Evolutionary conservation across 2,329 filamentous ascomycete genomes (phyloP).

Genomic region (Daldinia sp.): DNA sequence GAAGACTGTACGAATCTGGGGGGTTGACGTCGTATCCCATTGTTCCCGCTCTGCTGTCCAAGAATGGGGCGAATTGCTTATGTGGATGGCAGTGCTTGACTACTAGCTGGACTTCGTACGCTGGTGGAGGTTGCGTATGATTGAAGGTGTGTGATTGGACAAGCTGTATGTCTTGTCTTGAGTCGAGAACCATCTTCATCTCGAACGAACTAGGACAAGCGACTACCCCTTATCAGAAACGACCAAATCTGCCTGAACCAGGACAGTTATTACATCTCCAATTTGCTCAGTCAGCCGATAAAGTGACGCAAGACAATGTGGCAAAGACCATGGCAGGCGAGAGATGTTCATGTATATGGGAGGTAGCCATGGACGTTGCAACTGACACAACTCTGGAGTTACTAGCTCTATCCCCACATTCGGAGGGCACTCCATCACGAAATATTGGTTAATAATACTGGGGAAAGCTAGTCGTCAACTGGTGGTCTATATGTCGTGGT

Average conservation of each 20-base stretch:
- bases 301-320: constrained; percentile 9
- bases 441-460: constrained; percentile 26
- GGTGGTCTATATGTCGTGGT: not conserved
- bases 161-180: too few species aligned
- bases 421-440: constrained; percentile 26
- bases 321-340: not conserved
- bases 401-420: constrained; percentile 15
- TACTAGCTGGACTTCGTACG: not conserved
- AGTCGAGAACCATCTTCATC: too few species aligned
- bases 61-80: not conserved
- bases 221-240: too few species aligned
- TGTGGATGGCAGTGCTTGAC: too few species aligned
- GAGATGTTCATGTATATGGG: not conserved
- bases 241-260: not conserved
- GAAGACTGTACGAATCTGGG: not conserved
- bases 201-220: too few species aligned
- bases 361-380: constrained; percentile 1
- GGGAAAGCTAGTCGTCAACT: not conserved
- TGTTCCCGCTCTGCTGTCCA: not conserved
- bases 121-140: not conserved
- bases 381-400: constrained; percentile 2
- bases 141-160: not conserved
- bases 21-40: constrained; percentile 16
- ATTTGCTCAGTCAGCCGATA: not conserved
- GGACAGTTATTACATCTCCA: not conserved